Base-by-base conservation (phyloP, 2,329 filamentous ascomycete genomes). In the Talaromyces sp. region DNA sequence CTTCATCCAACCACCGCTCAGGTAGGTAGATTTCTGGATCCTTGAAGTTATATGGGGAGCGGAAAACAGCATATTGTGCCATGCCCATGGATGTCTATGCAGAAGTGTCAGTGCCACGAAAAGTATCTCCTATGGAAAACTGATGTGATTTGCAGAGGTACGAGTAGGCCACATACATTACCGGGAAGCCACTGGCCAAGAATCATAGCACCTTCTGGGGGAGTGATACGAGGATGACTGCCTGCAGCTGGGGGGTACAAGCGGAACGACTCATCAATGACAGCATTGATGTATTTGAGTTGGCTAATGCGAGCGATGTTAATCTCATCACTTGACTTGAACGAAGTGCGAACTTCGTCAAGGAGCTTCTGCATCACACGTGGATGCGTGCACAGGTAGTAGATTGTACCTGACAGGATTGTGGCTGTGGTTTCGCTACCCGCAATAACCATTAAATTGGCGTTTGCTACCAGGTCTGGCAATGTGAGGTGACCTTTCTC, bases 51-150 rank as follows among this genome's bases (percentile, higher is more conserved):
- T 67, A 63, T 1, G 73, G 68, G 54, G 75, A 76, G 60, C 75
- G 75, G 61, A 77, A 77, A n/a, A 76, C 69, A 1, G 77, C 70
- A 63, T 71, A 79, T 36, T 81, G 78, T 73, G 79, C 77, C 79
- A 57, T 13, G 6, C 50, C 51, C 36, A 53, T 43, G 19, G 35
- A 48, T 19, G 40, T 58, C 39, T 40, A 17, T 36, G 10, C 22
- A 35, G 13, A 17, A 43, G 15, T 28, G 5, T 25, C 11, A 52
- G 46, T 33, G 19, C 17, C 31, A 19, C n/a, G 2, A 15, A 36
- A 25, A 2, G 39, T 21, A 6, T 36, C 3, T 8, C 33, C 13
- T 3, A n/a, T n/a, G n/a, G 7, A n/a, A 6, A 10, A 22, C 21
- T 19, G 3, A 15, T 22, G 1, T 8, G 11, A 22, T 2, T 11